These are phyloP conservation scores for Alternaria sp. DNA, from an alignment of 2,329 filamentous ascomycete genomes.

Conservation along the genomic window DNA sequence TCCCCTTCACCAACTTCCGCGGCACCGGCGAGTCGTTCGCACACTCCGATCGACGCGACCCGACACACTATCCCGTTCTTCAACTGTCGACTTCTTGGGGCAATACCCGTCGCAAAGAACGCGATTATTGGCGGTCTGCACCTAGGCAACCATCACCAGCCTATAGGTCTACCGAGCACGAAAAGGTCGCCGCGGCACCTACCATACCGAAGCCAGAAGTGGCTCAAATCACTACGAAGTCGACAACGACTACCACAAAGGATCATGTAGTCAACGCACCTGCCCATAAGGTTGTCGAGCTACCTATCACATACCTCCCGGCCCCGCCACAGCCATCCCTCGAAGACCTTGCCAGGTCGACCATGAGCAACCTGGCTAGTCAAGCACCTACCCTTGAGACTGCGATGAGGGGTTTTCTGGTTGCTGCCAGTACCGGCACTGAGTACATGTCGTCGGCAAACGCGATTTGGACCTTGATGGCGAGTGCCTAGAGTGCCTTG, in stretches of 20 bases:
- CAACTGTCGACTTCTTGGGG: background rate
- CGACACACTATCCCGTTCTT: background rate
- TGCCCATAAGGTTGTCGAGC: background rate
- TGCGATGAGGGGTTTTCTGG: no score
- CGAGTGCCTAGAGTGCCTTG: no score
- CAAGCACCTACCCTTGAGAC: no score
- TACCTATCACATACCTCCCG: background rate
- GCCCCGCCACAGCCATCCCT: no score
- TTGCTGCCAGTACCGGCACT: no score
- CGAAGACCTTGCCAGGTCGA: no score
- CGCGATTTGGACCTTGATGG: no score
- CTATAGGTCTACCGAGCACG: background rate
- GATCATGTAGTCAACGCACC: background rate
- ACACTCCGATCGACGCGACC: background rate
- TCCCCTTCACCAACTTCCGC: constrained; percentile 4
- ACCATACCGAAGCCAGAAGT: background rate
- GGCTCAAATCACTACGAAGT: background rate
- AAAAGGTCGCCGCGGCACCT: background rate
- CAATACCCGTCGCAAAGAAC: background rate
- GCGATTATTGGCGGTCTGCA: background rate
- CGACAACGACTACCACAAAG: background rate
- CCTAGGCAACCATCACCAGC: background rate
- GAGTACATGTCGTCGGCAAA: no score
- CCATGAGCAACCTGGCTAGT: no score
- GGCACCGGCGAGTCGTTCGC: constrained; percentile 8